phyloP scores from a whole-genome alignment of 1,284 basidiomycete species.

The Caloboletus inedulis region DNA sequence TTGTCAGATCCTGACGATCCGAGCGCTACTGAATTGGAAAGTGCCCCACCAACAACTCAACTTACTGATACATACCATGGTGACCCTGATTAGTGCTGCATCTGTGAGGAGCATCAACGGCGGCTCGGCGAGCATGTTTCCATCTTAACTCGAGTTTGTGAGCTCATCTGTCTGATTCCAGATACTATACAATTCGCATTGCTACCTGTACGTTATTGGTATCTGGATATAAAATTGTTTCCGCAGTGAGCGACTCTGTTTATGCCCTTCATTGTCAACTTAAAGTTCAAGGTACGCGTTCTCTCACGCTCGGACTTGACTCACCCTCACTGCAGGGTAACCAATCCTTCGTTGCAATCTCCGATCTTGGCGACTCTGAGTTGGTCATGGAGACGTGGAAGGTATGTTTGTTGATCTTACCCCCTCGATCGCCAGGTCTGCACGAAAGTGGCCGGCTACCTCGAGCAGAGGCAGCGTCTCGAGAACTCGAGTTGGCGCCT shows the following conservation, averaged over 20 bases:
- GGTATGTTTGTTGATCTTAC: slow-evolving; percentile 37
- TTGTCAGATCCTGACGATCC: too few relatives aligned
- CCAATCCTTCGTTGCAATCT: slow-evolving; percentile 87
- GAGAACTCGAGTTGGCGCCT: slow-evolving; percentile 85
- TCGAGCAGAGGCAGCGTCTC: slow-evolving; percentile 81
- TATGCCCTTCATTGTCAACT: slow-evolving; percentile 81
- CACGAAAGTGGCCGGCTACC: slow-evolving; percentile 80
- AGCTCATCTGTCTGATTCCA: too few relatives aligned
- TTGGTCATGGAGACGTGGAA: slow-evolving; percentile 85
- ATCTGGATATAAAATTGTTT: too few relatives aligned
- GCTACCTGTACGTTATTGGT: too few relatives aligned
- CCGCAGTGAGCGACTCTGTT: slow-evolving; percentile 6
- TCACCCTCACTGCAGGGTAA: slow-evolving; percentile 57
- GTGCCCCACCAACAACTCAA: too few relatives aligned
- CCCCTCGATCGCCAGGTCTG: slow-evolving; percentile 53
- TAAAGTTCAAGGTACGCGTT: slow-evolving; percentile 75
- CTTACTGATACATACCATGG: too few relatives aligned
- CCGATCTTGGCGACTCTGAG: slow-evolving; percentile 77
- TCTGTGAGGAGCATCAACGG: too few relatives aligned
- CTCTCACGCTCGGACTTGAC: slow-evolving; percentile 16
- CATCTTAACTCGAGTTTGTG: too few relatives aligned
- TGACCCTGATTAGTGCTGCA: too few relatives aligned
- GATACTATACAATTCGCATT: too few relatives aligned
- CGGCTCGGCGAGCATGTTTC: too few relatives aligned
- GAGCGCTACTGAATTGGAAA: too few relatives aligned